Conservation (phyloP, 805 yeast genomes). For the Lipomyces anomalus region DNA sequence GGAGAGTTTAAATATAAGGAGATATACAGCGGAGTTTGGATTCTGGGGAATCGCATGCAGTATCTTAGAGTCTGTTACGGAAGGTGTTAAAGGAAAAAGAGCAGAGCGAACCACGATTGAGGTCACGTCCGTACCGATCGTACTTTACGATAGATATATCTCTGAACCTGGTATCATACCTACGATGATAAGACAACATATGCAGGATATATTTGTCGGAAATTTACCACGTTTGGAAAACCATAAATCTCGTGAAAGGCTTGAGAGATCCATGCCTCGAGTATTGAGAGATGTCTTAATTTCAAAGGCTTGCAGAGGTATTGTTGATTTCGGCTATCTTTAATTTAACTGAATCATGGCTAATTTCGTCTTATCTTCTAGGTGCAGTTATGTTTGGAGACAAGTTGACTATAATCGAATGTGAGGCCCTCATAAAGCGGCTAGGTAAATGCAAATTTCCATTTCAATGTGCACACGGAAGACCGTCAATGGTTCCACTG, state of each 20-base stretch:
- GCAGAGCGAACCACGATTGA: too few relatives aligned
- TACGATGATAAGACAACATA: slow-evolving; percentile 24
- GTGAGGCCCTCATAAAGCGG: slow-evolving; percentile 39
- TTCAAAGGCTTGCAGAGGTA: slow-evolving; percentile 30
- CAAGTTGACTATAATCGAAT: slow-evolving; percentile 39
- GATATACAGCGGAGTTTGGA: too few relatives aligned
- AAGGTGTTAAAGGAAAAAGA: too few relatives aligned
- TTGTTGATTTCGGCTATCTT: slow-evolving; percentile 1
- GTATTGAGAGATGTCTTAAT: slow-evolving; percentile 44
- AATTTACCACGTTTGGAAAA: not conserved
- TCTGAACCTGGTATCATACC: slow-evolving; percentile 14
- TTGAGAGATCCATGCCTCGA: slow-evolving; percentile 27
- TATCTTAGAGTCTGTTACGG: too few relatives aligned
- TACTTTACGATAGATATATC: too few relatives aligned
- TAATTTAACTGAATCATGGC: slow-evolving; percentile 9
- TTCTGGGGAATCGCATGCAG: too few relatives aligned
- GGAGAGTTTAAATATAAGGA: too few relatives aligned
- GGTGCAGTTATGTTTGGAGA: slow-evolving; percentile 71
- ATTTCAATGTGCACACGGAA: slow-evolving; percentile 79
- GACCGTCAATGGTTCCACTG: slow-evolving; percentile 63
- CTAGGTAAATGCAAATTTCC: slow-evolving; percentile 53
- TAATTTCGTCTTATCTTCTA: slow-evolving; percentile 47
- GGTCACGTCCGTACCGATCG: too few relatives aligned
- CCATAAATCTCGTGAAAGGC: too few relatives aligned
- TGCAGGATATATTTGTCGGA: slow-evolving; percentile 7